phyloP scores from a whole-genome alignment of 2,329 filamentous ascomycete species.

The Stagonosporopsis chrysanthemi region DNA sequence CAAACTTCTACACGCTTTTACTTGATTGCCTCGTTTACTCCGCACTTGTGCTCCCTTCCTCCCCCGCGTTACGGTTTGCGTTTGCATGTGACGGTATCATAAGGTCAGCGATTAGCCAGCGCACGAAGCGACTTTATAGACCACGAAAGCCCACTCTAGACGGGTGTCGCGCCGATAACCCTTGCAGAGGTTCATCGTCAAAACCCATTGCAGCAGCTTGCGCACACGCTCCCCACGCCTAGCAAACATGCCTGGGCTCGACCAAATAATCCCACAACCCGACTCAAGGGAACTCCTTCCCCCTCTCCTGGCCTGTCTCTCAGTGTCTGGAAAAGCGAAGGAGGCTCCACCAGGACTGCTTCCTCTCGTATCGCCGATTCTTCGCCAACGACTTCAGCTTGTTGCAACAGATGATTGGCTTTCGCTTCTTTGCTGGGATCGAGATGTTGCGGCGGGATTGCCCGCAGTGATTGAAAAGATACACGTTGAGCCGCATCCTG shows the following conservation, averaged over 20 bases:
- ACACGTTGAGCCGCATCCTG: slow-evolving; percentile 78
- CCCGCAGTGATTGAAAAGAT: slow-evolving; percentile 68
- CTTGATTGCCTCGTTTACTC: slow-evolving; percentile 9
- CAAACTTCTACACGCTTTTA: neutral
- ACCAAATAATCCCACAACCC: slow-evolving; percentile 61
- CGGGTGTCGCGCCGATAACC: neutral
- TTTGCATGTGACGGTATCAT: slow-evolving; percentile 42
- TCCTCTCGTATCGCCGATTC: slow-evolving; percentile 67
- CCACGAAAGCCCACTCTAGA: neutral
- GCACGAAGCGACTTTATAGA: neutral
- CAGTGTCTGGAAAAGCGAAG: slow-evolving; percentile 66
- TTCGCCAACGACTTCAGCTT: slow-evolving; percentile 68
- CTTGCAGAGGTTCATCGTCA: neutral
- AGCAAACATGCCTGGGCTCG: slow-evolving; percentile 54
- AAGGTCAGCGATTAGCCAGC: slow-evolving; percentile 13
- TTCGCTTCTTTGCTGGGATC: slow-evolving; percentile 73
- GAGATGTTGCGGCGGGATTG: slow-evolving; percentile 64
- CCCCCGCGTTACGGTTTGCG: slow-evolving; percentile 26
- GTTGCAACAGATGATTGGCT: slow-evolving; percentile 75
- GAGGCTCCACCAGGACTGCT: slow-evolving; percentile 67
- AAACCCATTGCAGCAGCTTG: neutral
- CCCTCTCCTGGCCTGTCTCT: slow-evolving; percentile 69
- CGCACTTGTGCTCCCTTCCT: slow-evolving; percentile 16
- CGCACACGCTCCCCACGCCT: neutral
- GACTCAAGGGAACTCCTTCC: slow-evolving; percentile 65